Conservation (phyloP, 1,139 yeast genomes). For the Saccharomyces hybrid region DNA sequence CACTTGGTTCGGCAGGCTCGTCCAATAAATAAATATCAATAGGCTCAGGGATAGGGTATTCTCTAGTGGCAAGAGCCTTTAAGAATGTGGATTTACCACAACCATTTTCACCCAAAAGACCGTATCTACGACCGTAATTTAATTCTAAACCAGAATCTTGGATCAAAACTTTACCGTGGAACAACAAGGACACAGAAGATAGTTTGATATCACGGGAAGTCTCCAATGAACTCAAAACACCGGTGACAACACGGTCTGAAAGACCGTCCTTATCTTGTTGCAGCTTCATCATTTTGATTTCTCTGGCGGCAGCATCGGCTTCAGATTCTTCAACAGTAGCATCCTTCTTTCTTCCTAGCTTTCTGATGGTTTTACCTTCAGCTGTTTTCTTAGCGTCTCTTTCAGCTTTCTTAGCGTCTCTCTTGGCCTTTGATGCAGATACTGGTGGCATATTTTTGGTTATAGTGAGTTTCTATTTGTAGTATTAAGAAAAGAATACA, state of each 20-base stretch:
- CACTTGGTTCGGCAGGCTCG: slow-evolving; percentile 96
- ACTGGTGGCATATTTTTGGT: slow-evolving; percentile 30
- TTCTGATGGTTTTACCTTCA: slow-evolving; percentile 60
- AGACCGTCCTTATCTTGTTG: slow-evolving; percentile 91
- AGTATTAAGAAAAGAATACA: background rate
- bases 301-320: slow-evolving; percentile 60
- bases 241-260: slow-evolving; percentile 96
- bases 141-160: slow-evolving; percentile 89
- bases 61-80: slow-evolving; percentile 90
- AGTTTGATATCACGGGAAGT: slow-evolving; percentile 94
- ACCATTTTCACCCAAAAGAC: slow-evolving; percentile 95
- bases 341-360: slow-evolving; percentile 47
- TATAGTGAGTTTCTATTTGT: background rate
- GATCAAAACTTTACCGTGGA: slow-evolving; percentile 94
- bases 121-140: slow-evolving; percentile 95
- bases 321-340: slow-evolving; percentile 32
- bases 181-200: slow-evolving; percentile 80
- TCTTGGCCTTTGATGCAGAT: slow-evolving; percentile 92
- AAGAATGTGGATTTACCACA: slow-evolving; percentile 97
- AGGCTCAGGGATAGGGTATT: slow-evolving; percentile 86
- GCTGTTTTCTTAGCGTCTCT: slow-evolving; percentile 86
- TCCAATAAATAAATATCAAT: slow-evolving; percentile 88
- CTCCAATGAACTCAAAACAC: slow-evolving; percentile 80
- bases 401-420: slow-evolving; percentile 95
- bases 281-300: slow-evolving; percentile 76